A percentile compares a stretch with the other conserved stretches of the same genome.
phyloP scores from a whole-genome alignment of 1,284 basidiomycete species.

The Tilletia walkeri region DNA sequence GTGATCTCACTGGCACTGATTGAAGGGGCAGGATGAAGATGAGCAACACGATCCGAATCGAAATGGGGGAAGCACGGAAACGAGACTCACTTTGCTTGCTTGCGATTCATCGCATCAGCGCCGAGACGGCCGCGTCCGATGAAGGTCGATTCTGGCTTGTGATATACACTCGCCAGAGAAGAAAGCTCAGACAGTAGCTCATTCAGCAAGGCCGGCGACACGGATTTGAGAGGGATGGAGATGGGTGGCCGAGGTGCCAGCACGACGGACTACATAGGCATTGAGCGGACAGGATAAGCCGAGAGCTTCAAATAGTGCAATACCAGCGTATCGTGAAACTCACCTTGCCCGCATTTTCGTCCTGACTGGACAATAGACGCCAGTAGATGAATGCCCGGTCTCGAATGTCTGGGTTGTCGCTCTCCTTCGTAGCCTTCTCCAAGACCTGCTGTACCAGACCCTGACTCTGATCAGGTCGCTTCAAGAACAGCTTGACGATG shows the following conservation, averaged over 20 bases:
- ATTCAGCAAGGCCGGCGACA: conserved; percentile 84
- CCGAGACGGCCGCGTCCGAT: conserved; percentile 56
- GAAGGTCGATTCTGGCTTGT: conserved; percentile 73
- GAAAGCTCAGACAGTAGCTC: conserved; percentile 71
- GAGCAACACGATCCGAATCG: not conserved
- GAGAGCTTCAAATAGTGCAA: not conserved
- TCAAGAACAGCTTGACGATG: conserved; percentile 93
- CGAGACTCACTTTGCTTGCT: conserved; percentile 11
- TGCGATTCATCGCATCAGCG: conserved; percentile 31
- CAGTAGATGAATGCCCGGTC: conserved; percentile 96
- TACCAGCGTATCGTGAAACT: conserved; percentile 24
- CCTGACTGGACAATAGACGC: conserved; percentile 79
- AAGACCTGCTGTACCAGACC: conserved; percentile 83
- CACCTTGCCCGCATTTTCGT: conserved; percentile 89
- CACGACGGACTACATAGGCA: conserved; percentile 71
- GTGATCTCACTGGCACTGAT: conserved; percentile 41
- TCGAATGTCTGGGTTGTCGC: conserved; percentile 93
- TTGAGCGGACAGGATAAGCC: not conserved
- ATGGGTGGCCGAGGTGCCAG: conserved; percentile 89
- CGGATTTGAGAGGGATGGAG: conserved; percentile 82
- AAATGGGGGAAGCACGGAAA: not conserved
- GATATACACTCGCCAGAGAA: conserved; percentile 85
- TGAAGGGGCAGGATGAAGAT: not conserved
- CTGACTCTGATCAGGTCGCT: conserved; percentile 72
- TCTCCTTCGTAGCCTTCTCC: conserved; percentile 91